Conservation (phyloP, 208 protist species). For the Novymonas esmeraldas region DNA sequence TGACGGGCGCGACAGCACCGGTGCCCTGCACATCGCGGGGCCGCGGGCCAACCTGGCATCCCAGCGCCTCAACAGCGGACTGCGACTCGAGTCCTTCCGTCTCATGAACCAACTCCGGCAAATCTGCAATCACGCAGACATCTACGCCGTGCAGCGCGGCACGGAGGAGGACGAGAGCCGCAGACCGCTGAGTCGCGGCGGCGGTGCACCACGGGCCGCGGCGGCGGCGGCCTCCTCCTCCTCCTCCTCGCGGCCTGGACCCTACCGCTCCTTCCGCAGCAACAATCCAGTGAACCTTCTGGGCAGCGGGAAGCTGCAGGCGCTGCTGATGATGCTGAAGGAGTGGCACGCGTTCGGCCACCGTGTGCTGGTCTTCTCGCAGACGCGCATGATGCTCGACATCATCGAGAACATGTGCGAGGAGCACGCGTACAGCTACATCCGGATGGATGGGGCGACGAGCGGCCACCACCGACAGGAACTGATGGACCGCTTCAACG, state of each 20-base stretch:
- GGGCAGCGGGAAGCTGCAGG: conserved; percentile 93
- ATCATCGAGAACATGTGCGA: conserved; percentile 95
- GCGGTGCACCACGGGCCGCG: not conserved
- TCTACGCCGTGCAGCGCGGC: conserved; percentile 54
- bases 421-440: conserved; percentile 81
- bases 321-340: conserved; percentile 90
- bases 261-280: conserved; percentile 58
- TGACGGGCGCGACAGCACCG: conserved; percentile 60
- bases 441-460: conserved; percentile 97
- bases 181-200: conserved; percentile 14
- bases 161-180: conserved; percentile 38
- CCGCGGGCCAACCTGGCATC: conserved; percentile 50
- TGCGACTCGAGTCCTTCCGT: conserved; percentile 65
- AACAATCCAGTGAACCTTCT: conserved; percentile 62
- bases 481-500: conserved; percentile 97
- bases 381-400: conserved; percentile 98
- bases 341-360: conserved; percentile 94
- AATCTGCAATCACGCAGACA: conserved; percentile 84
- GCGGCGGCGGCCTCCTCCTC: conserved; percentile 1
- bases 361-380: conserved; percentile 97
- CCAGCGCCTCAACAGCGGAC: conserved; percentile 27
- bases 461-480: conserved; percentile 65
- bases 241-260: conserved; percentile 4
- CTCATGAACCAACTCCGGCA: conserved; percentile 78
- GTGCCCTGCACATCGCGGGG: conserved; percentile 65